Evolutionary conservation across 495 filamentous ascomycete species (phyloP).

Genomic region (Neurospora sp.): DNA sequence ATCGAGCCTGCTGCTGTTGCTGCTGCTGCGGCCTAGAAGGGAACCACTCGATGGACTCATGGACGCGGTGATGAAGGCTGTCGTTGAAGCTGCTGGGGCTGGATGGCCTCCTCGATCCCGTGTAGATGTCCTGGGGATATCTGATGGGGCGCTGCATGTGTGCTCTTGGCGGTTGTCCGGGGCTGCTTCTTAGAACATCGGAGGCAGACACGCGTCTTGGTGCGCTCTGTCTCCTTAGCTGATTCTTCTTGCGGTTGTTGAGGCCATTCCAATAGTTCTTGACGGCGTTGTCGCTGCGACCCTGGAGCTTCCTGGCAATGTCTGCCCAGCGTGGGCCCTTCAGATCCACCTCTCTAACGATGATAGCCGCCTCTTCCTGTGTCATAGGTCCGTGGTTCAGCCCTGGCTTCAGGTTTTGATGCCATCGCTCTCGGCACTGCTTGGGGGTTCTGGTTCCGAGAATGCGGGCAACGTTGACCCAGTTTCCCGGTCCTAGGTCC

Average conservation of each 20-base stretch:
- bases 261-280: slow-evolving; percentile 99
- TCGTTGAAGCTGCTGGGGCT: background rate
- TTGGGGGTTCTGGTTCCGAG: slow-evolving; percentile 79
- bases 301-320: slow-evolving; percentile 75
- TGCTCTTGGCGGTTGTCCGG: background rate
- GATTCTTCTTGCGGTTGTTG: slow-evolving; percentile 60
- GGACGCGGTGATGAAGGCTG: background rate
- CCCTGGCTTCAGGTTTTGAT: slow-evolving; percentile 88
- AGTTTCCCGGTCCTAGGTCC: slow-evolving; percentile 74
- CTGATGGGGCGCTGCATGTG: background rate
- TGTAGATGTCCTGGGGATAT: background rate
- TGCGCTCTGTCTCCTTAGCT: background rate
- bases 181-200: background rate
- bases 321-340: slow-evolving; percentile 93
- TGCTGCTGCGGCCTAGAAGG: background rate
- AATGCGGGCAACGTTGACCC: slow-evolving; percentile 76
- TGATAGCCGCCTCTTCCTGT: slow-evolving; percentile 72
- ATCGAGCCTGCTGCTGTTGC: background rate
- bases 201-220: background rate
- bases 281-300: slow-evolving; percentile 92
- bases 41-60: background rate
- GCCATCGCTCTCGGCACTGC: slow-evolving; percentile 91
- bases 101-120: background rate
- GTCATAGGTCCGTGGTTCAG: slow-evolving; percentile 90
- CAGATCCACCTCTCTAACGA: slow-evolving; percentile 70